Percentiles rank a stretch among this genome's conserved stretches.
Conservation (phyloP, 208 protist genomes). For the Trypanosoma scelopori region DNA sequence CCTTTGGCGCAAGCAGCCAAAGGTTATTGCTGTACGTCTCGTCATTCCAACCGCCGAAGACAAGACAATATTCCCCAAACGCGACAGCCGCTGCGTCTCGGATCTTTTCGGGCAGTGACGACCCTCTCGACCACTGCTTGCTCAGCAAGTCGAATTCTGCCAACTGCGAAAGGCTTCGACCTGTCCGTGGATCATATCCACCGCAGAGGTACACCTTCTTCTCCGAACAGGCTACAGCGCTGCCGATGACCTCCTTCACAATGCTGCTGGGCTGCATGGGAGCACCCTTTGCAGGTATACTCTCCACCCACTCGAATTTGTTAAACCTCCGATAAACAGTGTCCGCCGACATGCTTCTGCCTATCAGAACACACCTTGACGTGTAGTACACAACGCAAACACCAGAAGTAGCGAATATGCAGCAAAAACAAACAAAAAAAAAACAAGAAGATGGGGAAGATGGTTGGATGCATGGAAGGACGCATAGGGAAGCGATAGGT, state of each 20-base stretch:
- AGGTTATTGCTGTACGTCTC: conserved; percentile 33
- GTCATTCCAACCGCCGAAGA: conserved; percentile 45
- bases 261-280: not conserved
- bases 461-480: too few species aligned
- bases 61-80: conserved; percentile 37
- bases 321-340: conserved; percentile 30
- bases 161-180: conserved; percentile 30
- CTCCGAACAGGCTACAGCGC: conserved; percentile 28
- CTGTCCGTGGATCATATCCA: conserved; percentile 35
- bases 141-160: conserved; percentile 35
- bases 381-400: not conserved
- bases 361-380: not conserved
- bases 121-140: conserved; percentile 30
- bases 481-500: too few species aligned
- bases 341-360: conserved; percentile 13
- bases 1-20: conserved; percentile 33
- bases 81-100: conserved; percentile 34
- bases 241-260: conserved; percentile 25
- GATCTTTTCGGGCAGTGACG: conserved; percentile 29
- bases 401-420: conserved; percentile 21
- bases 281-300: conserved; percentile 12
- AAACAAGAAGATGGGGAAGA: conserved; percentile 1
- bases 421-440: conserved; percentile 17
- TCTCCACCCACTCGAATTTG: conserved; percentile 36
- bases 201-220: conserved; percentile 34